Base-by-base conservation (phyloP, 192 early-diverging fungal species). In the Backusella mclennaniae region DNA sequence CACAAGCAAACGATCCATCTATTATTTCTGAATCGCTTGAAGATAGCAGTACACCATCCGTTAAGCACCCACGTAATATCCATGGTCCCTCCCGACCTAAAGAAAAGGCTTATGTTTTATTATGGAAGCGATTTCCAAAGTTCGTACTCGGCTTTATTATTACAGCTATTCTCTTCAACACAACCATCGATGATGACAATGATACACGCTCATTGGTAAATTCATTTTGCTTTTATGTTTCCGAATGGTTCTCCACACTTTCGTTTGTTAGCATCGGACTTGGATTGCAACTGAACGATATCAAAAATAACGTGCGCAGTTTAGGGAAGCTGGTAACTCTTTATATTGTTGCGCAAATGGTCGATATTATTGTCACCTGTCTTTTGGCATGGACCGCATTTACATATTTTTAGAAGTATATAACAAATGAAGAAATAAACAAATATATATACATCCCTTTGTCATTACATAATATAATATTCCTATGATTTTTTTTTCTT, bases 211-310 rank as follows among this genome's bases (percentile, higher is more conserved):
- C 42, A 3, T 38, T 39, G 0, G 87, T 88, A 14, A 86, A 86
- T 36, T 72, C 79, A 1, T 88, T 85, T 70, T 80, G 85, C 71
- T 88, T 88, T 35, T 85, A 85, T 72, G 81, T 88, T 4, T 80
- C 83, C 17, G 87, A 88, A 70, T 86, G 84, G 84, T 88, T 82
- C 56, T 86, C 85, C 17, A 86, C 85, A 5, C 80, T 88, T 69
- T 85, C 84, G 17, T 88, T 88, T 75, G 87, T 88, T 7, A 83
- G 77, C 39, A 88, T 88, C 52, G 87, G 87, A 1, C 39, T 88
- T 59, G 87, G 84, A 2, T 76, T 88, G n/a, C 83, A 86, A 36
- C 82, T 86, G 41, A 79, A 82, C 29, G 87, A 86, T n/a, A 35
- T 88, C 39, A 81, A 80, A 14, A 70, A 84, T 15, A 80, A 88